A percentile compares a stretch with the other conserved stretches of the same genome.
These are phyloP conservation scores for Erodium moschatum DNA, from an alignment of 441 rosid species.

Conservation along the genomic window DNA sequence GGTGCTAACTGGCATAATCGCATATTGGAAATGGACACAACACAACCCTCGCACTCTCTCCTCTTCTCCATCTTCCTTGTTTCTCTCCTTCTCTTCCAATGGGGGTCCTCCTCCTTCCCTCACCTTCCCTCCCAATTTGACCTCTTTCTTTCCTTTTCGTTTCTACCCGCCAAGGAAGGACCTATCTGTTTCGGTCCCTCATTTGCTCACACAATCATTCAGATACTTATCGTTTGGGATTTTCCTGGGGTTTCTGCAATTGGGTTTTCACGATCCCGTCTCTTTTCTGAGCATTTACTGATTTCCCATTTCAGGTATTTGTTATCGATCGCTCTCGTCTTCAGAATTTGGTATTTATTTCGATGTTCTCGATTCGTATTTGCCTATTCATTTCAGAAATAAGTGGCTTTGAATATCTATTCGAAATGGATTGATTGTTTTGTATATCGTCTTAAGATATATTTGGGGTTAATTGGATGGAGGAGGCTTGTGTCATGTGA, in stretches of 20 bases:
- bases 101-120: background rate
- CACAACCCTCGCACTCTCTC: slow-evolving; percentile 16
- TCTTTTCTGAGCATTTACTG: background rate
- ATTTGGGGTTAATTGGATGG: background rate
- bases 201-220: too few species aligned
- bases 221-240: background rate
- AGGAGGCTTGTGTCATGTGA: background rate
- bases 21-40: background rate
- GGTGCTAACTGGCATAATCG: slow-evolving; percentile 36
- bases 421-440: slow-evolving; percentile 17
- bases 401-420: slow-evolving; percentile 4
- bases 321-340: background rate
- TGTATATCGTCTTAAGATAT: slow-evolving; percentile 9
- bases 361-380: slow-evolving; percentile 11
- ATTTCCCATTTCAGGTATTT: slow-evolving; percentile 18
- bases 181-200: too few species aligned
- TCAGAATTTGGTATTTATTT: background rate
- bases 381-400: background rate
- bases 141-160: background rate
- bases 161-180: too few species aligned
- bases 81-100: too few species aligned
- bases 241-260: slow-evolving; percentile 3
- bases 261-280: background rate
- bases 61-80: background rate
- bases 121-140: background rate